These are phyloP conservation scores for Penicillium riverlandense DNA, from an alignment of 495 filamentous ascomycete species.

Conservation along the genomic window DNA sequence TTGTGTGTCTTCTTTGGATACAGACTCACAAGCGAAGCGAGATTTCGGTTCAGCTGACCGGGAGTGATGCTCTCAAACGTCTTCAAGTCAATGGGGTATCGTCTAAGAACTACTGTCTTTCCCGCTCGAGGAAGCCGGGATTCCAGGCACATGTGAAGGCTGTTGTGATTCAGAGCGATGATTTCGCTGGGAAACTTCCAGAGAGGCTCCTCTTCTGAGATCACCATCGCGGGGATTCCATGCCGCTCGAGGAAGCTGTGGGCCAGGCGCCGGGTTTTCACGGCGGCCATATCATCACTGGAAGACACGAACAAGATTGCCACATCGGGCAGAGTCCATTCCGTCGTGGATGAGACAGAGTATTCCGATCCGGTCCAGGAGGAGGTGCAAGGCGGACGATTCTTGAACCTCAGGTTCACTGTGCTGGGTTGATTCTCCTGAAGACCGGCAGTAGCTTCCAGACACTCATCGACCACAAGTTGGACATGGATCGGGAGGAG, in stretches of 20 bases:
- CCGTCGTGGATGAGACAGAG: constrained; percentile 31
- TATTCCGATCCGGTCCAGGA: constrained; percentile 42
- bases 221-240: constrained; percentile 57
- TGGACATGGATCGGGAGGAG: constrained; percentile 71
- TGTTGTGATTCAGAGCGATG: constrained; percentile 44
- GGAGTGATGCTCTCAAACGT: constrained; percentile 68
- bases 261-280: constrained; percentile 46
- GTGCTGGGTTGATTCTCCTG: constrained; percentile 33
- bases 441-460: constrained; percentile 40
- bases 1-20: constrained; percentile 26
- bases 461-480: constrained; percentile 68
- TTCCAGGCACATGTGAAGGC: constrained; percentile 64
- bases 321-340: constrained; percentile 65
- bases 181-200: constrained; percentile 38
- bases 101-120: constrained; percentile 44
- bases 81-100: constrained; percentile 64
- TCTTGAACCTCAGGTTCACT: constrained; percentile 53
- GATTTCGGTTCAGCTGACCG: constrained; percentile 65
- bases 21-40: constrained; percentile 57
- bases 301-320: constrained; percentile 61
- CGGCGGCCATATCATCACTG: constrained; percentile 38
- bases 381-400: constrained; percentile 39
- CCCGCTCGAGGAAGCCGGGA: constrained; percentile 45
- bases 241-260: constrained; percentile 60
- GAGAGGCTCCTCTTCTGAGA: constrained; percentile 55